Base-by-base conservation (phyloP, 345 rosid genomes). In the Linum lewisii region DNA sequence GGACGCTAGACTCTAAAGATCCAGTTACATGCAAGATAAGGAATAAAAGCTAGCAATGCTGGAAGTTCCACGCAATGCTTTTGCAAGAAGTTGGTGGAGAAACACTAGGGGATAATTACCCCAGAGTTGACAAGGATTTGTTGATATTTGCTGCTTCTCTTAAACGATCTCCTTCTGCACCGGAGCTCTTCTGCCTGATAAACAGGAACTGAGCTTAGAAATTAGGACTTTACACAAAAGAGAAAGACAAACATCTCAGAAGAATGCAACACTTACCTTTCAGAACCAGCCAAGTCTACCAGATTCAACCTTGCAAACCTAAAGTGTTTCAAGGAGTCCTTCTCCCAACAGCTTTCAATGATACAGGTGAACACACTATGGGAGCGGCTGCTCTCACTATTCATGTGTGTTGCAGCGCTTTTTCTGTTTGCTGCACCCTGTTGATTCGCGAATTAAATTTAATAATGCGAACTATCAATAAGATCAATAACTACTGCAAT, bases 261-360 rank as follows among this genome's bases (percentile, higher is more conserved):
- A 49, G 34, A 62, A 44, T 58, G 47, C 62, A 21, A 36, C 42
- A 29, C 21, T 63, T 84, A 91, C 98, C 98, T 91, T 68, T 92
- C 98, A 62, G 98, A 92, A 73, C 98, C 98, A 63, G 98, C 95
- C 70, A 92, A 78, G 68, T 92, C 98, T 29, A 92, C 98, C 68
- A 92, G 81, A 75, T 92, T 92, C 69, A 92, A 82, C 75, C 98
- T 83, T 64, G 95, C 89, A 78, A 83, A 92, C 78, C 95, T 81
- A 50, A 78, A 81, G 76, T 72, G 89, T 53, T 77, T 83, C 88
- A 82, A 71, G 44, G 93, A 84, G 72, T 86, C 95, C 72, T 75
- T 86, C 72, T 86, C 96, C 98, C 96, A 83, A 19, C 62, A 75
- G 77, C 98, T 86, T 73, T 92, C 98, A 59, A 92, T 79, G 60